Conservation (phyloP, 441 rosid species). For the Aquilaria agallochum region DNA sequence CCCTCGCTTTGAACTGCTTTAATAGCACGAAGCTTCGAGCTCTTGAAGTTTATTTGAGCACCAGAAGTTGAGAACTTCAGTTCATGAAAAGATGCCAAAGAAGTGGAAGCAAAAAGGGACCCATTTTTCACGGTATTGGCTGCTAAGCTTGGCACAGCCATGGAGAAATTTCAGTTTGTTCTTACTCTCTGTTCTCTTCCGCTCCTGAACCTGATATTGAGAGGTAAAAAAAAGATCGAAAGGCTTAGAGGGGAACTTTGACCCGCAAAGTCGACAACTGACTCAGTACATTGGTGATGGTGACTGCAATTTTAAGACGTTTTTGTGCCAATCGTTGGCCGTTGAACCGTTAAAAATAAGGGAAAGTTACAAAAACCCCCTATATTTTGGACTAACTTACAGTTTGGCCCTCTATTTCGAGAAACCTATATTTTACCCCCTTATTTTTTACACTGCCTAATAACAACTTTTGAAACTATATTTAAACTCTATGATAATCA, state of each 20-base stretch:
- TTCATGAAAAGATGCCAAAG: background rate
- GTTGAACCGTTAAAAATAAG: no score
- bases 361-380: no score
- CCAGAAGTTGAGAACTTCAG: conserved; percentile 8
- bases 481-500: no score
- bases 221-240: background rate
- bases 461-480: no score
- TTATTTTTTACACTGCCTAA: no score
- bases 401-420: no score
- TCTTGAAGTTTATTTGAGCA: conserved; percentile 3
- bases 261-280: no score
- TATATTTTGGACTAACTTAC: no score
- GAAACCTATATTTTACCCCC: no score
- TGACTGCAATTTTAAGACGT: no score
- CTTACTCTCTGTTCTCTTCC: background rate
- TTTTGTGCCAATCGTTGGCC: no score
- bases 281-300: no score
- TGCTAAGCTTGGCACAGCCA: conserved; percentile 11
- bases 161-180: background rate
- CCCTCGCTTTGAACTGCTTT: conserved; percentile 25
- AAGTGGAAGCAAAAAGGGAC: background rate
- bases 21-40: conserved; percentile 6
- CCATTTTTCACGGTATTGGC: conserved; percentile 4
- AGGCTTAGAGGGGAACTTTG: background rate
- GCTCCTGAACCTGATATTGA: background rate